A percentile compares a stretch with the other conserved stretches of the same genome.
Conservation (phyloP, 805 yeast species). For the Saccharomyces jurei region DNA sequence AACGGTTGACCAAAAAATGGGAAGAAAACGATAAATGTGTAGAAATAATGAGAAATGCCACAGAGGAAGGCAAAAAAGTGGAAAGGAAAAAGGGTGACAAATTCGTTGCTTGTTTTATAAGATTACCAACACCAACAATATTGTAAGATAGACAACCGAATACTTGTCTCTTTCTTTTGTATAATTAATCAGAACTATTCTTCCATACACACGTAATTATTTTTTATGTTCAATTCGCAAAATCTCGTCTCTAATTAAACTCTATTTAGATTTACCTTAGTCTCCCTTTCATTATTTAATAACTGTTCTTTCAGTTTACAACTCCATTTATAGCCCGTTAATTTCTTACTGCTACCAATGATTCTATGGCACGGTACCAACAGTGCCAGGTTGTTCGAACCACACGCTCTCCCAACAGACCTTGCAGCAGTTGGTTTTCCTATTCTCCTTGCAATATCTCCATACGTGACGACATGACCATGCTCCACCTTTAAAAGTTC, state of each 20-base stretch:
- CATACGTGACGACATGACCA: conserved; percentile 31
- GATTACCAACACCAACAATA: conserved; percentile 50
- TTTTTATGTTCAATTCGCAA: not conserved
- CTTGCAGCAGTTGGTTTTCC: conserved; percentile 29
- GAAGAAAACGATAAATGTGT: conserved; percentile 78
- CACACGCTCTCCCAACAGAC: conserved; percentile 37
- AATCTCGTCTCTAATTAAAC: not conserved
- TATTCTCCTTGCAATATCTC: conserved; percentile 28
- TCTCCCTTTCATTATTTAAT: conserved; percentile 12
- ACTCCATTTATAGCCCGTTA: conserved; percentile 37
- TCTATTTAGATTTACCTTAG: not conserved
- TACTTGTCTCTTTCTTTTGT: not conserved
- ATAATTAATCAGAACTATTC: not conserved
- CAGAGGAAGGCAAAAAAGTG: conserved; percentile 97
- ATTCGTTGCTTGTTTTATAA: conserved; percentile 77
- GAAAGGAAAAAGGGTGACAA: conserved; percentile 82
- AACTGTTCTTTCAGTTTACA: conserved; percentile 26
- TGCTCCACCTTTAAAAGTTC: conserved; percentile 22
- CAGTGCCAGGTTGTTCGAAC: conserved; percentile 34
- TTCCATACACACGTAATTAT: not conserved
- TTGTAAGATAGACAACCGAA: not conserved
- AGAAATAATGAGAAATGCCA: conserved; percentile 76
- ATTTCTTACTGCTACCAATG: conserved; percentile 24
- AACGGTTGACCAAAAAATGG: conserved; percentile 71
- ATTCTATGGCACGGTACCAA: conserved; percentile 40